Base-by-base conservation (phyloP, 495 filamentous ascomycete genomes). In the Monascus purpureus region DNA sequence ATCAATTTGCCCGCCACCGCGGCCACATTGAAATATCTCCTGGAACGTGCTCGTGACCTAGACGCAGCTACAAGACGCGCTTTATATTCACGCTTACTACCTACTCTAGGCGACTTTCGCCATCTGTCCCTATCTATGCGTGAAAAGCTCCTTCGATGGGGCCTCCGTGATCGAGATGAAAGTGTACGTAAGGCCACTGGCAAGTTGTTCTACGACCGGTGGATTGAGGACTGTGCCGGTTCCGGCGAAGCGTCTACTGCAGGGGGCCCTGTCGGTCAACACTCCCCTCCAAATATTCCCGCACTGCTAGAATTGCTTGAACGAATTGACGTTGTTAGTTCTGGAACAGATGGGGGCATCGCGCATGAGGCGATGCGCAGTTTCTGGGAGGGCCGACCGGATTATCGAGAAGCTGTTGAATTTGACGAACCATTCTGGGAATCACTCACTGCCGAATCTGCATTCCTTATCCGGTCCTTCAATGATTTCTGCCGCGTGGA, bases 91-190 rank as follows among this genome's bases (percentile, higher is more conserved):
- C 75, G 82, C 11, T 60, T 99, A 2, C 61, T 99, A 6, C 92
- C 90, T 1, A 78, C 82, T 0, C 65, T 99, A 6, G 88, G 87
- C 12, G 90, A 99, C 56, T 99, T 99, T 61, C 77, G 90, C 31
- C 84, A 96, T 56, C 62, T 99, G 28, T 93, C 85, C 13, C 66
- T 96, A n/a, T 81, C 76, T 1, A 93, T 96, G 80, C 64, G 90
- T 42, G 92, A 95, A 53, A 95, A 95, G 53, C 67, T 99, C 13
- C 73, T 99, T 25, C 73, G 92, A 8, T 99, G 87, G 88, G 90
- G 90, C 18, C 56, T 99, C 24, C 77, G 88, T 18, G 90, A 99
- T 50, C 74, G 90, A 43, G 92, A 99, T 42, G 86, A 96, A 42
- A 85, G 80, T 43, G 90, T 96, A 18, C 76, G 86, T 17, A 87